Conservation (phyloP, 768 basidiomycete genomes). For the Glaciozyma martinii region DNA sequence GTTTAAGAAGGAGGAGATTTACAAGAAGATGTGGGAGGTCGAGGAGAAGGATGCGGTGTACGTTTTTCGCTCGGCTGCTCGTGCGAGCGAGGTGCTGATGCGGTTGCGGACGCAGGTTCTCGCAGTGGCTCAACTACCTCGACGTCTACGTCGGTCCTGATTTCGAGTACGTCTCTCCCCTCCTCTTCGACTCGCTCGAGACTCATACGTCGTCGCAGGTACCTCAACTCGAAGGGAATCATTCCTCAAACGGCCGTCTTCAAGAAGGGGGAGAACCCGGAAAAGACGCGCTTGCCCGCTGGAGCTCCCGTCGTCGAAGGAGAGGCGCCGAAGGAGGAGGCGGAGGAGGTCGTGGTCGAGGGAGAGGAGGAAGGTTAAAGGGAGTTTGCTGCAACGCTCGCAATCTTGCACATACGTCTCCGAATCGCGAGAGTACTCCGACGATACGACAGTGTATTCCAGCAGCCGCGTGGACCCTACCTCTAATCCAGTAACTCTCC, state of each 20-base stretch:
- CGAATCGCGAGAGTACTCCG: no score
- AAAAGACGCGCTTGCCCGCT: conserved; percentile 3
- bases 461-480: no score
- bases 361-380: conserved; percentile 9
- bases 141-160: conserved; percentile 71
- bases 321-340: not conserved
- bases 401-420: no score
- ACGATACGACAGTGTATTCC: no score
- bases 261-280: conserved; percentile 29
- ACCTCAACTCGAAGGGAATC: conserved; percentile 64
- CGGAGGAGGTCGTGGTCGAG: not conserved
- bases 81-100: not conserved
- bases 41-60: conserved; percentile 68
- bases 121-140: conserved; percentile 69
- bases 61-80: conserved; percentile 6
- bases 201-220: conserved; percentile 34
- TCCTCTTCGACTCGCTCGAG: not conserved
- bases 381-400: no score
- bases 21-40: conserved; percentile 71
- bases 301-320: not conserved
- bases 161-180: conserved; percentile 42
- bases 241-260: conserved; percentile 56
- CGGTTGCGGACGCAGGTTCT: conserved; percentile 51
- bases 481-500: conserved; percentile 6
- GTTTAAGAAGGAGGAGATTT: conserved; percentile 81